phyloP scores from a whole-genome alignment of 2,329 filamentous ascomycete genomes.

The Diaporthe capsici region DNA sequence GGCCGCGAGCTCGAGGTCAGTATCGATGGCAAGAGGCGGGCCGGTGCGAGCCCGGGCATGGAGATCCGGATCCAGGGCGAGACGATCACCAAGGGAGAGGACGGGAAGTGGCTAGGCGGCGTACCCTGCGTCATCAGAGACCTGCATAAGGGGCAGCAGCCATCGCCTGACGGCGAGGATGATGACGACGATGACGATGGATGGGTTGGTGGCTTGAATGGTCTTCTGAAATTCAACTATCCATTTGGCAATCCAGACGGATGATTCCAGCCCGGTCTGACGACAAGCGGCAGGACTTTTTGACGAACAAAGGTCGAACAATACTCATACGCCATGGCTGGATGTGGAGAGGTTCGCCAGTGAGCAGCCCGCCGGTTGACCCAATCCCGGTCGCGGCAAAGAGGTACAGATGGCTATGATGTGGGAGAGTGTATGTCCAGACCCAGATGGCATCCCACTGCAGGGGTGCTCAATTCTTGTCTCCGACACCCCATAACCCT shows the following conservation, averaged over 20 bases:
- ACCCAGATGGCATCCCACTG: background rate
- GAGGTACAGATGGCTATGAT: background rate
- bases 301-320: background rate
- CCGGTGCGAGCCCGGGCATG: conserved; percentile 79
- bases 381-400: too few relatives aligned
- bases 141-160: conserved; percentile 55
- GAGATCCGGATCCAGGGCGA: conserved; percentile 93
- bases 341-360: background rate
- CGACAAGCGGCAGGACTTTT: background rate
- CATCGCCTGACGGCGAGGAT: conserved; percentile 53
- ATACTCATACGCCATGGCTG: background rate
- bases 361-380: background rate
- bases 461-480: background rate
- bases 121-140: conserved; percentile 91
- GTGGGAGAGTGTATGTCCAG: background rate
- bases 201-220: conserved; percentile 96
- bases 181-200: conserved; percentile 93
- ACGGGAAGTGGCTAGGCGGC: conserved; percentile 76
- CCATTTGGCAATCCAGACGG: conserved; percentile 81
- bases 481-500: background rate
- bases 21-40: conserved; percentile 80
- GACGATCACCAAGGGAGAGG: conserved; percentile 70
- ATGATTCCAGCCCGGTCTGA: background rate
- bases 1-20: conserved; percentile 83
- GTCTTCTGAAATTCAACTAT: conserved; percentile 96